Evolutionary conservation across 352 stramenopile genomes (phyloP).

Genomic region (Pythium aristosporum): DNA sequence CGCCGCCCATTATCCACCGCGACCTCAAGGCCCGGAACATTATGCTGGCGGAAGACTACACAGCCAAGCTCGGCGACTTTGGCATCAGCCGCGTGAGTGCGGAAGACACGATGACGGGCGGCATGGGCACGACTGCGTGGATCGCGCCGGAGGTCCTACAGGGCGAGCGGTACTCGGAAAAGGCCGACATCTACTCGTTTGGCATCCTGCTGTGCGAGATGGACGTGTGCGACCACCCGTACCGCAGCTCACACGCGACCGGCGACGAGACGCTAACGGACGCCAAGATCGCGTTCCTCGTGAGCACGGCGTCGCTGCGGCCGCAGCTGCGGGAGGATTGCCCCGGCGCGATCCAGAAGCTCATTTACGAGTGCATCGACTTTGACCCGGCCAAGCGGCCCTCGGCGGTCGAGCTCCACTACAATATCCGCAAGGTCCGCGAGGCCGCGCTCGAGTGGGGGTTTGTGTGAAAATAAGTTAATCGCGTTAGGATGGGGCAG

Average conservation of each 20-base stretch:
- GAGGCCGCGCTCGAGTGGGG: constrained; percentile 12
- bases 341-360: constrained; percentile 38
- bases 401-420: constrained; percentile 68
- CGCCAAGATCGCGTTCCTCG: constrained; percentile 18
- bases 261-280: constrained; percentile 18
- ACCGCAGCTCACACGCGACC: constrained; percentile 22
- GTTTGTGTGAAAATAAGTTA: constrained; percentile 9
- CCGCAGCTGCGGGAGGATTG: constrained; percentile 51
- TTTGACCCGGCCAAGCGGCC: constrained; percentile 53
- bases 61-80: constrained; percentile 83
- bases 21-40: constrained; percentile 40
- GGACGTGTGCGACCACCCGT: constrained; percentile 62
- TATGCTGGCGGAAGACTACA: constrained; percentile 42
- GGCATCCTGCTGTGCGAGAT: constrained; percentile 74
- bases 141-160: constrained; percentile 80
- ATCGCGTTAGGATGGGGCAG: background rate
- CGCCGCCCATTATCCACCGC: constrained; percentile 58
- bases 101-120: constrained; percentile 80
- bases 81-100: constrained; percentile 75
- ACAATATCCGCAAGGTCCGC: constrained; percentile 35
- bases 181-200: constrained; percentile 87
- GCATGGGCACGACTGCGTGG: constrained; percentile 84
- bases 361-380: constrained; percentile 55
- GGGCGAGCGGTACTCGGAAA: constrained; percentile 83
- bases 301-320: constrained; percentile 42